Conservation (phyloP, 345 rosid species). For the Pugionium cornutum region DNA sequence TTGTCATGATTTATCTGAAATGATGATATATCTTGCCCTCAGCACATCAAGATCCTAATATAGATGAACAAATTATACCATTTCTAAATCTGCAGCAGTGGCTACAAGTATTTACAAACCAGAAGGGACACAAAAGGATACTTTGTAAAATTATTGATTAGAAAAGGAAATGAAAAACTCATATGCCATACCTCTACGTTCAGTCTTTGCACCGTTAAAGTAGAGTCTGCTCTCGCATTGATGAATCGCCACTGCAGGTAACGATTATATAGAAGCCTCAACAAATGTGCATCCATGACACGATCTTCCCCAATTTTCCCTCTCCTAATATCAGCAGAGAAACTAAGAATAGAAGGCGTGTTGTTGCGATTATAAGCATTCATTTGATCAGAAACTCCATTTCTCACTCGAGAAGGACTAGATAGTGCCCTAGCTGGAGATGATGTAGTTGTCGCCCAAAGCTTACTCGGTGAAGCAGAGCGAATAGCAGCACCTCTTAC, state of each 20-base stretch:
- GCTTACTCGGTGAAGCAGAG: constrained; percentile 52
- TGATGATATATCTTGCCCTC: background rate
- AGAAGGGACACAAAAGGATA: constrained; percentile 15
- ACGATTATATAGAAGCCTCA: constrained; percentile 81
- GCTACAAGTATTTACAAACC: constrained; percentile 1
- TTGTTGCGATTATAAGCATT: constrained; percentile 44
- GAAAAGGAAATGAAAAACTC: background rate
- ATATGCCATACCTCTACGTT: constrained; percentile 71
- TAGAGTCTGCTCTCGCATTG: constrained; percentile 80
- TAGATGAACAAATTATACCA: constrained; percentile 5
- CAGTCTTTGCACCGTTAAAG: constrained; percentile 60
- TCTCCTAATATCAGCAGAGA: constrained; percentile 80
- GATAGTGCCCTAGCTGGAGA: constrained; percentile 41
- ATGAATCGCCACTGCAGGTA: constrained; percentile 86
- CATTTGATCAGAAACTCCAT: constrained; percentile 50
- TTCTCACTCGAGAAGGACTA: constrained; percentile 59
- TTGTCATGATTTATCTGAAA: constrained; percentile 5
- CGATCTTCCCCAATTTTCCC: constrained; percentile 77
- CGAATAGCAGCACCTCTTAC: constrained; percentile 51
- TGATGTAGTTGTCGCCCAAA: constrained; percentile 53
- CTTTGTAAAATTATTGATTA: constrained; percentile 3
- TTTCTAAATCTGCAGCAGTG: constrained; percentile 7
- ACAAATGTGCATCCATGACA: constrained; percentile 69
- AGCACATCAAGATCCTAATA: constrained; percentile 3
- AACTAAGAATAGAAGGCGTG: constrained; percentile 67